Evolutionary conservation across 257 asterid species (phyloP).

Genomic region (Solanum acaule): DNA sequence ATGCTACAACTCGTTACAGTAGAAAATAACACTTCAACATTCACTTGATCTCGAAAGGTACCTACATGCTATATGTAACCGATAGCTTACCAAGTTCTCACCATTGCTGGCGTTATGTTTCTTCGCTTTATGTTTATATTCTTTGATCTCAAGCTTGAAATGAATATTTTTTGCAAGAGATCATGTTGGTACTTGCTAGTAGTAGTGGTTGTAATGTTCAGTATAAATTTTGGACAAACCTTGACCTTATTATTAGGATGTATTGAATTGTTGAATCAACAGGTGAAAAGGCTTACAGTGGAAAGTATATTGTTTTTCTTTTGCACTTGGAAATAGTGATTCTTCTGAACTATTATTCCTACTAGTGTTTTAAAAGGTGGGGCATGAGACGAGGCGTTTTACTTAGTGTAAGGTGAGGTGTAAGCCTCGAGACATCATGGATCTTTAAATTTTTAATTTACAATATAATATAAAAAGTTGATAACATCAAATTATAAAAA

Average conservation of each 20-base stretch:
- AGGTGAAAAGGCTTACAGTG: neutral
- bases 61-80: neutral
- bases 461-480: too few species aligned
- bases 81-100: neutral
- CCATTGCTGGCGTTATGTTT: neutral
- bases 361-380: neutral
- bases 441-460: too few species aligned
- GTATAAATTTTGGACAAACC: neutral
- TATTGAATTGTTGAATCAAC: neutral
- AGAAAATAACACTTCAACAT: neutral
- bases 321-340: neutral
- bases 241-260: neutral
- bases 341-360: neutral
- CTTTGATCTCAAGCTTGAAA: neutral
- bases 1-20: neutral
- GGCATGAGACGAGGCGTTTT: neutral
- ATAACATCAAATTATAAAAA: too few species aligned
- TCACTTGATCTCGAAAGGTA: neutral
- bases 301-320: neutral
- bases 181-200: neutral
- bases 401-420: neutral
- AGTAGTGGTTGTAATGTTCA: neutral
- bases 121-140: neutral
- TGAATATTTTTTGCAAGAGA: neutral
- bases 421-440: neutral